These are phyloP conservation scores for Brettanomyces naardenensis DNA, from an alignment of 805 yeast species.

Conservation along the genomic window DNA sequence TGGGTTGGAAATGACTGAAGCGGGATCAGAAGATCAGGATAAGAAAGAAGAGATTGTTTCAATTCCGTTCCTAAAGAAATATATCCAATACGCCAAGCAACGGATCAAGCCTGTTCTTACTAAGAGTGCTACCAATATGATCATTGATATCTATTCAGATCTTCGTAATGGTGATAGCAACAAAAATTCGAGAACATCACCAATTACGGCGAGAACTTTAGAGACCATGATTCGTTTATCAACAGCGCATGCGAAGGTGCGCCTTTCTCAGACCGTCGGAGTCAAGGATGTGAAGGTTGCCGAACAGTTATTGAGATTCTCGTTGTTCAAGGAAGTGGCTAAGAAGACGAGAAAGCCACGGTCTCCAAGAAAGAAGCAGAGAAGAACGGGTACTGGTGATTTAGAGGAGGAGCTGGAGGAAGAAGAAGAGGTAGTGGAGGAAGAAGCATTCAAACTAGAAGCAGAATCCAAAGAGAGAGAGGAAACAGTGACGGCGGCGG, in stretches of 20 bases:
- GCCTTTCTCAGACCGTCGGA: conserved; percentile 70
- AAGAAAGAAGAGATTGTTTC: conserved; percentile 47
- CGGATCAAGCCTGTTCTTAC: conserved; percentile 78
- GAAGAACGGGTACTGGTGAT: conserved; percentile 12
- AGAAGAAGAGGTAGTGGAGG: conserved; percentile 17
- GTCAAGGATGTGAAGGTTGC: conserved; percentile 80
- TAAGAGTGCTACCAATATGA: conserved; percentile 67
- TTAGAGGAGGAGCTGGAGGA: conserved; percentile 16
- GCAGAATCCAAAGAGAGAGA: neutral
- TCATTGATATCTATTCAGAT: conserved; percentile 72
- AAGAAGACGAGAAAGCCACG: conserved; percentile 29
- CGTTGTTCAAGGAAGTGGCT: conserved; percentile 64
- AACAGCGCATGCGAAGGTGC: conserved; percentile 95
- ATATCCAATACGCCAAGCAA: conserved; percentile 88
- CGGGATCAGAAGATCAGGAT: conserved; percentile 14
- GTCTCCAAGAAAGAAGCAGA: conserved; percentile 30
- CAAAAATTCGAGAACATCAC: conserved; percentile 70
- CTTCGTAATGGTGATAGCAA: conserved; percentile 68
- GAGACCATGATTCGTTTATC: conserved; percentile 92
- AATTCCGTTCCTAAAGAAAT: conserved; percentile 82
- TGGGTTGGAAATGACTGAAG: conserved; percentile 24
- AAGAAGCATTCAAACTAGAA: neutral
- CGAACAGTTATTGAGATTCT: conserved; percentile 73
- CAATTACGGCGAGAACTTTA: conserved; percentile 96
- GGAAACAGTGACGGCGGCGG: neutral